These are phyloP conservation scores for Coccomyxa subellipsoidea DNA, from an alignment of 163 green algal species.

Conservation along the genomic window DNA sequence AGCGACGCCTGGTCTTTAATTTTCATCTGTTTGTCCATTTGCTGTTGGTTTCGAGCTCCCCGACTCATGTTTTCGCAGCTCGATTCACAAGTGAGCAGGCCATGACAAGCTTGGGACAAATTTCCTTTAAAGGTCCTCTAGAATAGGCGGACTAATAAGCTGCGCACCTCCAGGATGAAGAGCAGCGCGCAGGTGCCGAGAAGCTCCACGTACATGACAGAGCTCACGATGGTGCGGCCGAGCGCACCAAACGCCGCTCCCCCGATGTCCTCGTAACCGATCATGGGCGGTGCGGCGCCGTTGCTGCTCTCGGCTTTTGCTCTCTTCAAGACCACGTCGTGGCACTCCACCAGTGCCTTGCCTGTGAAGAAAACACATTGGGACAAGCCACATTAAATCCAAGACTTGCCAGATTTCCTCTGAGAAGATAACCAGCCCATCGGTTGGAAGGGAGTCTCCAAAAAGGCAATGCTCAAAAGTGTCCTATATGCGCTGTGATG, in stretches of 20 bases:
- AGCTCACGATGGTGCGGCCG: constrained; percentile 48
- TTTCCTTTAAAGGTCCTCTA: too few relatives aligned
- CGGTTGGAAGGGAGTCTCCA: too few relatives aligned
- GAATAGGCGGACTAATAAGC: neutral
- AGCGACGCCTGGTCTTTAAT: too few relatives aligned
- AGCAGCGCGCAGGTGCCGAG: constrained; percentile 65
- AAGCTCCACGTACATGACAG: constrained; percentile 65
- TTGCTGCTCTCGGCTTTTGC: neutral
- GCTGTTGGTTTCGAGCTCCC: too few relatives aligned
- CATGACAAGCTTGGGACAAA: too few relatives aligned
- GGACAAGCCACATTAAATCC: neutral
- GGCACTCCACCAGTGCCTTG: constrained; percentile 54
- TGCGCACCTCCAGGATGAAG: constrained; percentile 61
- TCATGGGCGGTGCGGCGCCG: neutral
- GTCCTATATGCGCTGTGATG: too few relatives aligned
- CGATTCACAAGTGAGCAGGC: too few relatives aligned
- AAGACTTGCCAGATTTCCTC: neutral
- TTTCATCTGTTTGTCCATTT: too few relatives aligned
- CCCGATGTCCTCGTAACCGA: constrained; percentile 65
- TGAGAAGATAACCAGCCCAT: too few relatives aligned
- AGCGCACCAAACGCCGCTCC: constrained; percentile 52
- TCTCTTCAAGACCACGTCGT: constrained; percentile 24
- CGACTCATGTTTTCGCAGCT: too few relatives aligned
- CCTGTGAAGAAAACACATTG: constrained; percentile 14
- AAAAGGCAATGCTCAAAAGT: too few relatives aligned